phyloP scores from a whole-genome alignment of 2,329 filamentous ascomycete genomes.

The Aspergillus pseudoterreus region DNA sequence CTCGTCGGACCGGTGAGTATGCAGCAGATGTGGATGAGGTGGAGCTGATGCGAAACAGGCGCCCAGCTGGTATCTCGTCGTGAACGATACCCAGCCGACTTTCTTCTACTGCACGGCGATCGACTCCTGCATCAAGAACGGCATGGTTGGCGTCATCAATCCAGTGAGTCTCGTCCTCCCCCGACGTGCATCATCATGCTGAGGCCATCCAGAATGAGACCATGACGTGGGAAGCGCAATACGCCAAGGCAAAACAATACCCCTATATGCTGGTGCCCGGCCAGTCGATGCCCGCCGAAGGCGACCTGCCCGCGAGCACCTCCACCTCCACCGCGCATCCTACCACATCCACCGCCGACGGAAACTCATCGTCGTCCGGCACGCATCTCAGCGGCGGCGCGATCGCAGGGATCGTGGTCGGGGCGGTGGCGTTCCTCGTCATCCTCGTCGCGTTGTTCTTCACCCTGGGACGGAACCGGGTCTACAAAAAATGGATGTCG shows the following conservation, averaged over 20 bases:
- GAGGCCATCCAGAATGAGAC: conserved; percentile 40
- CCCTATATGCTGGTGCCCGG: conserved; percentile 56
- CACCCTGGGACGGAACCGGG: conserved; percentile 32
- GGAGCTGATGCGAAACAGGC: conserved; percentile 16
- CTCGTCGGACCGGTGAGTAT: conserved; percentile 29
- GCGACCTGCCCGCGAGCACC: conserved; percentile 8
- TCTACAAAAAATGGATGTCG: conserved; percentile 32
- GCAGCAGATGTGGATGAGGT: not conserved
- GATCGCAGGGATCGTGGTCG: conserved; percentile 60
- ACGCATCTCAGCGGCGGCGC: conserved; percentile 43
- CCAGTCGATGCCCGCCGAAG: conserved; percentile 53
- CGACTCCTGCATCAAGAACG: conserved; percentile 59
- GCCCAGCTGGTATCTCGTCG: conserved; percentile 37
- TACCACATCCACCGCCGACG: not conserved
- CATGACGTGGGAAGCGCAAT: conserved; percentile 48
- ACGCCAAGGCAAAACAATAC: conserved; percentile 45
- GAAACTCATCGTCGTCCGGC: not conserved
- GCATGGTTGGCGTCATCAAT: conserved; percentile 77
- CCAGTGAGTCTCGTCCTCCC: conserved; percentile 43
- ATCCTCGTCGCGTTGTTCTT: conserved; percentile 45
- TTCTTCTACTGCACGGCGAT: conserved; percentile 70
- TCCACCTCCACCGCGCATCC: conserved; percentile 5
- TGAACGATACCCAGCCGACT: conserved; percentile 61
- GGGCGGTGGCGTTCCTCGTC: conserved; percentile 44
- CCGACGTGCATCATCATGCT: not conserved